A percentile compares a stretch with the other conserved stretches of the same genome.
phyloP scores from a whole-genome alignment of 1,139 yeast genomes.

The Scheffersomyces stambukii region DNA sequence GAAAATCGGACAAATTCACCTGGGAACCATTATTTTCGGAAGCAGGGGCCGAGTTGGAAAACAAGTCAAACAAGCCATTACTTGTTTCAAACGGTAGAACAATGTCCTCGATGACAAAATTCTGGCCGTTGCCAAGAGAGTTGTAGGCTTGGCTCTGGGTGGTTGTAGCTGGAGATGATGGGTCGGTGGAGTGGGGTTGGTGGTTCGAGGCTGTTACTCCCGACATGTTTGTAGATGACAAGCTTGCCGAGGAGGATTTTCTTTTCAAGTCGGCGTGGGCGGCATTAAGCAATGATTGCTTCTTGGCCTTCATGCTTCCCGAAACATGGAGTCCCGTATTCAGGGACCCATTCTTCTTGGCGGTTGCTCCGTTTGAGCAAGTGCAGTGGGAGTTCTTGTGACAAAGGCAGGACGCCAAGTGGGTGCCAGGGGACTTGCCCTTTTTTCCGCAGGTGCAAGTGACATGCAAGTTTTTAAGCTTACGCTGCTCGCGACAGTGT shows the following conservation, averaged over 20 bases:
- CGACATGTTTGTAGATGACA: slow-evolving; percentile 3
- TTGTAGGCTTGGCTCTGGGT: slow-evolving; percentile 1
- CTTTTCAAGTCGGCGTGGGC: slow-evolving; percentile 17
- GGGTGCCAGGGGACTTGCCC: slow-evolving; percentile 44
- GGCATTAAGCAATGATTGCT: slow-evolving; percentile 21
- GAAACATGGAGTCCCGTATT: slow-evolving; percentile 11
- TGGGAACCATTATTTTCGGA: background rate
- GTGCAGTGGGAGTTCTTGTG: slow-evolving; percentile 55
- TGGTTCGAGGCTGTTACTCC: slow-evolving; percentile 2
- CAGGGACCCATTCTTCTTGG: slow-evolving; percentile 11
- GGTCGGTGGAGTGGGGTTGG: slow-evolving; percentile 3
- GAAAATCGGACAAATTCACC: slow-evolving; percentile 4
- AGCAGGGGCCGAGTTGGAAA: no score
- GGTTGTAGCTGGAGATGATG: background rate
- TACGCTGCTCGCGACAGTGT: slow-evolving; percentile 81
- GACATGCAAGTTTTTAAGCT: slow-evolving; percentile 64
- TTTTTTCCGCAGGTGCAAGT: slow-evolving; percentile 70
- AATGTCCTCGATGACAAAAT: slow-evolving; percentile 32
- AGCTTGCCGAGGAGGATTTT: slow-evolving; percentile 4
- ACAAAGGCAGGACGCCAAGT: slow-evolving; percentile 52
- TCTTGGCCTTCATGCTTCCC: slow-evolving; percentile 25
- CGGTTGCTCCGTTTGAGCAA: slow-evolving; percentile 40
- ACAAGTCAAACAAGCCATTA: slow-evolving; percentile 28
- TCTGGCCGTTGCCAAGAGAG: slow-evolving; percentile 9
- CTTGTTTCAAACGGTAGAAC: slow-evolving; percentile 27